Percentiles rank a stretch among this genome's conserved stretches.
These are phyloP conservation scores for Ambrosia trifida DNA, from an alignment of 129 eudicot species.

Conservation along the genomic window DNA sequence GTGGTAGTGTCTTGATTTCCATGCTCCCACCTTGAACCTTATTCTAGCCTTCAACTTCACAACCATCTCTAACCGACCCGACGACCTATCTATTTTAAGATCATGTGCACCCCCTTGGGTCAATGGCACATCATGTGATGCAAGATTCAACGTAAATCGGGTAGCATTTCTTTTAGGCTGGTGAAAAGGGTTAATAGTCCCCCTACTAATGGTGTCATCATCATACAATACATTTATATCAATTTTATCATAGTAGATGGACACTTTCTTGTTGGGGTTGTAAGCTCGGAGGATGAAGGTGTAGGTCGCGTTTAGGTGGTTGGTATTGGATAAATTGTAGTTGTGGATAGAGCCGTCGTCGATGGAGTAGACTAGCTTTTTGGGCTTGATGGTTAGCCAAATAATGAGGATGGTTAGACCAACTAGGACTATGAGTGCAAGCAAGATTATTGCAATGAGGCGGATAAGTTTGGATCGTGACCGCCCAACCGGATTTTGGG, in stretches of 20 bases:
- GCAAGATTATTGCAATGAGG: slow-evolving; percentile 47
- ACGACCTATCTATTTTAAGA: slow-evolving; percentile 46
- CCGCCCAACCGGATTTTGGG: slow-evolving; percentile 23
- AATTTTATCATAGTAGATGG: slow-evolving; percentile 68
- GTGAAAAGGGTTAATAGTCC: slow-evolving; percentile 50
- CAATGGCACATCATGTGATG: slow-evolving; percentile 47
- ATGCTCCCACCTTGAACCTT: slow-evolving; percentile 70
- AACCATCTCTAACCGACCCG: slow-evolving; percentile 56
- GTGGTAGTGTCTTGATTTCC: slow-evolving; percentile 58
- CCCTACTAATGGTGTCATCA: slow-evolving; percentile 46
- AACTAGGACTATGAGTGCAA: slow-evolving; percentile 56
- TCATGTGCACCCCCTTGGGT: slow-evolving; percentile 32
- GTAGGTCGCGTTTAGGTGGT: slow-evolving; percentile 60
- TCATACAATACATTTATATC: slow-evolving; percentile 49
- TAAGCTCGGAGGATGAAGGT: slow-evolving; percentile 57
- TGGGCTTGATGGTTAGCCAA: slow-evolving; percentile 71
- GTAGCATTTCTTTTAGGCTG: slow-evolving; percentile 77
- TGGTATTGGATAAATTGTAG: slow-evolving; percentile 50
- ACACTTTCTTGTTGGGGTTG: slow-evolving; percentile 68
- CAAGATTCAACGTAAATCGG: slow-evolving; percentile 42
- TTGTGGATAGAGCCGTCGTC: slow-evolving; percentile 61
- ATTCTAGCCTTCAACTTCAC: slow-evolving; percentile 57
- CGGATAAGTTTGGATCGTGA: slow-evolving; percentile 37
- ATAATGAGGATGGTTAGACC: slow-evolving; percentile 64
- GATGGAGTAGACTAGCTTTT: slow-evolving; percentile 56